Base-by-base conservation (phyloP, 1,284 basidiomycete species). In the Clitocybe nebularis region DNA sequence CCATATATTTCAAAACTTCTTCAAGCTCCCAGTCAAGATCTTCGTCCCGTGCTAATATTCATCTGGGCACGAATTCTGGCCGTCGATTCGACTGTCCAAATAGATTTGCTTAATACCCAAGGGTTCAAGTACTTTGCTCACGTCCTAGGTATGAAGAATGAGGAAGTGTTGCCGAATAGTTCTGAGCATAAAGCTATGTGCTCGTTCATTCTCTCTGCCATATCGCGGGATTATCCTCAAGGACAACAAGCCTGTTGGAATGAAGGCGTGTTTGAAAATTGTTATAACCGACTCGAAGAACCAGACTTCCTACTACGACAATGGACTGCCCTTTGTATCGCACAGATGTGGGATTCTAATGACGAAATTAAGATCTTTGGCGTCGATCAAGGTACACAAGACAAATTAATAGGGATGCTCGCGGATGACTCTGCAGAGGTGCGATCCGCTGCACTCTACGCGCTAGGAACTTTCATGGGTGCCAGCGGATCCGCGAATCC, bases 121-220 rank as follows among this genome's bases (percentile, higher is more conserved):
- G 91, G 90, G 0, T 93, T 87, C 71, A 84, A 83, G 53, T 96
- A 96, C 61, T 97, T 97, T 57, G 84, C 91, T 11, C 81, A 82
- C 30, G 79, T 94, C 22, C 75, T 95, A 9, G 78, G 81, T 1
- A 71, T 81, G 22, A 74, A 71, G 41, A 82, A 81, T 37, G 79
- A 87, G 28, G 72, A 71, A 16, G 66, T 71, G 19, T 81, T 97
- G 20, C 92, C 93, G 0, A 98, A 99, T 64, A 84, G 86, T 38
- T 90, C 91, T 10, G 95, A 99, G 63, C 94, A 99, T 63, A 91
- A 93, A 46, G 95, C 95, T 0, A 99, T 99, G 95, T 99, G 94
- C 59, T 92, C 93, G 0, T 99, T 98, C 67, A 94, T 98, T 54
- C 81, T 99, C 16, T 80, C 89, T n/a, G 85, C 93, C 20, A 84